These are phyloP conservation scores for Boletus reticulatus DNA, from an alignment of 768 basidiomycete genomes.

Conservation along the genomic window DNA sequence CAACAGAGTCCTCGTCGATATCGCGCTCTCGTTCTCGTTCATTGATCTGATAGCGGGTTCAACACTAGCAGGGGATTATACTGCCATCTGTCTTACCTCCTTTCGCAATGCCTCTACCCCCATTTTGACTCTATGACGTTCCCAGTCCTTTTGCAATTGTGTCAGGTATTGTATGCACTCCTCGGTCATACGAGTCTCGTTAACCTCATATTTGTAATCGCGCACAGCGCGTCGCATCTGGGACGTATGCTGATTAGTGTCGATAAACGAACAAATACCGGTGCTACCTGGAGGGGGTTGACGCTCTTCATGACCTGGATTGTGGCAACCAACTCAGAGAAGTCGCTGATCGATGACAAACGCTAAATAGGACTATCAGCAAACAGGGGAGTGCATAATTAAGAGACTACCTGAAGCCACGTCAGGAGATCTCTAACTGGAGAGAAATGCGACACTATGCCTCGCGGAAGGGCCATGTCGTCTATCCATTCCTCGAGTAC, in stretches of 20 bases:
- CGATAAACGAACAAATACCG: background rate
- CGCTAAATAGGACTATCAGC: slow-evolving; percentile 45
- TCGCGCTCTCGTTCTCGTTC: slow-evolving; percentile 53
- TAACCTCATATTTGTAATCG: slow-evolving; percentile 93
- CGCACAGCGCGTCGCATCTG: slow-evolving; percentile 92
- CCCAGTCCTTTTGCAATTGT: slow-evolving; percentile 98
- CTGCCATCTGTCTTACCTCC: slow-evolving; percentile 49
- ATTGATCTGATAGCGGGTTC: slow-evolving; percentile 45
- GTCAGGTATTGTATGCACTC: slow-evolving; percentile 94
- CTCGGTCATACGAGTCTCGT: slow-evolving; percentile 89
- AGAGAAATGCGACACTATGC: slow-evolving; percentile 76
- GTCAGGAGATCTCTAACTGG: slow-evolving; percentile 80
- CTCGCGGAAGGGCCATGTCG: slow-evolving; percentile 73
- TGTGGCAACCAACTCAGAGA: slow-evolving; percentile 83
- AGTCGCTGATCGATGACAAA: slow-evolving; percentile 83
- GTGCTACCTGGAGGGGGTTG: slow-evolving; percentile 83
- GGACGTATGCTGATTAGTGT: background rate
- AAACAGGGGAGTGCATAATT: background rate
- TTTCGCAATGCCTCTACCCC: slow-evolving; percentile 83
- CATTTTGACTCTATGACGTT: slow-evolving; percentile 81
- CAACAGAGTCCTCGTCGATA: slow-evolving; percentile 29
- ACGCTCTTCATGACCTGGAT: slow-evolving; percentile 84
- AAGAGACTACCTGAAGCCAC: slow-evolving; percentile 71
- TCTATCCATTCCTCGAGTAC: slow-evolving; percentile 91
- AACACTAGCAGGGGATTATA: background rate